These are phyloP conservation scores for Amanita jacksonii DNA, from an alignment of 768 basidiomycete genomes.

Conservation along the genomic window DNA sequence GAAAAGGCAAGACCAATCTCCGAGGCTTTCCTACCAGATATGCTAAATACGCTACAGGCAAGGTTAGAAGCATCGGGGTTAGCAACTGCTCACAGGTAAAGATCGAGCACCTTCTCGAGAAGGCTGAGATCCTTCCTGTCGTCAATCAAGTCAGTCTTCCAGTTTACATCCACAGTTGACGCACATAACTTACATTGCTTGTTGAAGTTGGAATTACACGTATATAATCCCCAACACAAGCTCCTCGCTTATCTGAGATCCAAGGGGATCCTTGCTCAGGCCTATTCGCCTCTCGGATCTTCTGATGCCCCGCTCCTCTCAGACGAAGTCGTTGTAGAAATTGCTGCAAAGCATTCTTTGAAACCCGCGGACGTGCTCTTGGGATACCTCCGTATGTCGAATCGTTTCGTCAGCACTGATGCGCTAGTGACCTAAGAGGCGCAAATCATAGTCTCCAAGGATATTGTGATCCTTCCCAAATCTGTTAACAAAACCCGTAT, in stretches of 20 bases:
- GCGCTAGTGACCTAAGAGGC: not conserved
- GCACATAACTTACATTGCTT: not conserved
- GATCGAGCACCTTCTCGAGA: constrained; percentile 61
- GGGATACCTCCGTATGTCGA: constrained; percentile 47
- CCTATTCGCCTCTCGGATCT: constrained; percentile 77
- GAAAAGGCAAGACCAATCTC: no score
- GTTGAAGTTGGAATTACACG: constrained; percentile 57
- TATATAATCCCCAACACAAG: constrained; percentile 68
- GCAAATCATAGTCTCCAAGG: constrained; percentile 43
- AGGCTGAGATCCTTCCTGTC: constrained; percentile 57
- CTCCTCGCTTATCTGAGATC: constrained; percentile 51
- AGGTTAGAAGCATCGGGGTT: constrained; percentile 59
- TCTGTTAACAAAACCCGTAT: constrained; percentile 69
- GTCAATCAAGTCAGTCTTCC: constrained; percentile 52
- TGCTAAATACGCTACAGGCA: constrained; percentile 32
- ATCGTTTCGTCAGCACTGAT: not conserved
- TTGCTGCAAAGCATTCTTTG: constrained; percentile 50
- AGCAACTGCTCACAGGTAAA: constrained; percentile 67
- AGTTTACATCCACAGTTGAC: not conserved
- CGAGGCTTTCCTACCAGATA: no score
- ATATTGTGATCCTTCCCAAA: constrained; percentile 62
- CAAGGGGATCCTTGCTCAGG: constrained; percentile 63
- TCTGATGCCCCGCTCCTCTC: constrained; percentile 53
- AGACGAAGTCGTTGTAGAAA: constrained; percentile 48
- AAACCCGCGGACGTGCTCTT: constrained; percentile 49